Base-by-base conservation (phyloP, 768 basidiomycete genomes). In the Phylloporus sp. region DNA sequence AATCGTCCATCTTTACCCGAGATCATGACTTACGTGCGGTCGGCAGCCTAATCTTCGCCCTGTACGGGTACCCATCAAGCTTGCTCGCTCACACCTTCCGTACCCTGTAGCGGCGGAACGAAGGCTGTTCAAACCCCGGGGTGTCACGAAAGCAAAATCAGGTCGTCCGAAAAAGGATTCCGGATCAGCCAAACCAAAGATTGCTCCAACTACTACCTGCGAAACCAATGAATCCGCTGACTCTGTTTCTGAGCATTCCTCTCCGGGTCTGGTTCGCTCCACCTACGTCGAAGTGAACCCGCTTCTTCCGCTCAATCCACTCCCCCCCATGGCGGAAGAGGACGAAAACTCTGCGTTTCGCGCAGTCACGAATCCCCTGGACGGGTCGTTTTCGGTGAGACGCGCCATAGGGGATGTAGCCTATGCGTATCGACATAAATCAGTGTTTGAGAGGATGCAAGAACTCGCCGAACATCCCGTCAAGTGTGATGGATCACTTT, bases 1-100 rank as follows among this genome's bases (percentile, higher is more conserved):
- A 68, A 57, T 45, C 28, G 22, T 32, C 44, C 27, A 45, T 44
- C 32, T 45, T 50, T 32, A 52, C 22, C 43, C 53, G 49, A 54
- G 45, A 50, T 35, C 45, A 40, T 43, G 46, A 39, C 59, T 65
- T 28, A 59, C 47, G 20, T 44, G 40, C 10, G 7, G 26, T 27
- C 13, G 23, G 27, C 40, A 68, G 67, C 69, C 69, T 35, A 70
- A 61, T 48, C 61, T 70, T 55, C 67, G 67, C 13, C 65, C 62
- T 18, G 20, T 66, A 34, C 56, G 67, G 45, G 58, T 54, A 18
- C 59, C 63, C 20, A 20, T 50, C 8, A 65, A 58, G 41, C 53
- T n/a, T 23, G 35, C 44, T 13, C 62, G 47, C 27, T 56, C 62
- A 43, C 61, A 61, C 52, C 38, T 60, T 29, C 40, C 60, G 45